These are phyloP conservation scores for Yamagishiella unicocca DNA, from an alignment of 139 green algal genomes.

Conservation along the genomic window DNA sequence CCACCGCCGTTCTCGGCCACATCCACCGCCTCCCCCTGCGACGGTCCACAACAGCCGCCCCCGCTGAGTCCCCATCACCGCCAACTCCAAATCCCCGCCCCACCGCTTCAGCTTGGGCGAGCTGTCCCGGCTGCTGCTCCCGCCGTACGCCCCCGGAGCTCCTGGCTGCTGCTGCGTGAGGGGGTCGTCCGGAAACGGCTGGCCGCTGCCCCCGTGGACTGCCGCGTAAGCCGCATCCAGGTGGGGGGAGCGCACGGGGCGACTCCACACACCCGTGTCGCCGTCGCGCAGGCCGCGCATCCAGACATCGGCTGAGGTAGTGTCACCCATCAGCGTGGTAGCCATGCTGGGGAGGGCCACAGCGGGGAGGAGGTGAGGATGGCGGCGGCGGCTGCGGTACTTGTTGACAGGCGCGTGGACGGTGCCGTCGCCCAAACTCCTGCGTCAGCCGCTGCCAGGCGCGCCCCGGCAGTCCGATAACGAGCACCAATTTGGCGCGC, in stretches of 20 bases:
- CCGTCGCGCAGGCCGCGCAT: constrained; percentile 11
- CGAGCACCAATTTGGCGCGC: too few relatives aligned
- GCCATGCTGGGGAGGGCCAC: too few relatives aligned
- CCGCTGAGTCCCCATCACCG: not conserved
- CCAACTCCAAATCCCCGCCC: not conserved
- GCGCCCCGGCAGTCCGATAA: too few relatives aligned
- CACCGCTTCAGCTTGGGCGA: constrained; percentile 33
- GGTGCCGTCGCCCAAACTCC: too few relatives aligned
- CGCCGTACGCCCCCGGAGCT: not conserved
- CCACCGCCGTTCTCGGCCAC: too few relatives aligned
- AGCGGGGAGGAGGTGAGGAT: too few relatives aligned
- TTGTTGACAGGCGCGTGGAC: too few relatives aligned
- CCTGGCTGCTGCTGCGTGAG: not conserved
- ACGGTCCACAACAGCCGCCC: too few relatives aligned
- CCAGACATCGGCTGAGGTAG: not conserved
- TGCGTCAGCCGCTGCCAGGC: too few relatives aligned
- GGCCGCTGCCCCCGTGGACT: constrained; percentile 17
- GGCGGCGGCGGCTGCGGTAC: too few relatives aligned
- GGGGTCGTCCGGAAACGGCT: constrained; percentile 2
- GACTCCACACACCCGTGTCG: constrained; percentile 15
- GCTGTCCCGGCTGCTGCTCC: constrained; percentile 13
- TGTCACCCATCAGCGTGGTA: not conserved
- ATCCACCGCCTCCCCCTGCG: too few relatives aligned
- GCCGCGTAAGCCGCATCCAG: constrained; percentile 22
- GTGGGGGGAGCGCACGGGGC: not conserved